phyloP scores from a whole-genome alignment of 768 basidiomycete genomes.

The Kwoniella sp. region DNA sequence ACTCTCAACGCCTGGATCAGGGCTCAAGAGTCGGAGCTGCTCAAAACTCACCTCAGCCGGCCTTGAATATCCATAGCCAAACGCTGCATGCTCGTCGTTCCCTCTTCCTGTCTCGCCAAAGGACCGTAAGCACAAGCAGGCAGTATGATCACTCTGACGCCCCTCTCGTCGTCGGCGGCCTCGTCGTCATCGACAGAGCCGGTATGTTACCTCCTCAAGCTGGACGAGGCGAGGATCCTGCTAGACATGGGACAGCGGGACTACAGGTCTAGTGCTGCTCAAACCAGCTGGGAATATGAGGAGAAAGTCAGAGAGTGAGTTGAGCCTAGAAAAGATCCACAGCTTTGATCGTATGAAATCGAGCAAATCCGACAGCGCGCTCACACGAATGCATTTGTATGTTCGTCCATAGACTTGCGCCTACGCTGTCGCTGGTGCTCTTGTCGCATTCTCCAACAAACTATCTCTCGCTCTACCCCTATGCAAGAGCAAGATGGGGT shows the following conservation, averaged over 20 bases:
- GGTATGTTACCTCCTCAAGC: slow-evolving; percentile 75
- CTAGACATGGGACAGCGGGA: slow-evolving; percentile 83
- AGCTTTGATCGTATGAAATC: neutral
- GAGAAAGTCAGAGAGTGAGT: slow-evolving; percentile 54
- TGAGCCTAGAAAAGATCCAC: neutral
- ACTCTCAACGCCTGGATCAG: no score
- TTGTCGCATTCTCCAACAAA: slow-evolving; percentile 90
- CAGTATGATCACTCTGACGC: slow-evolving; percentile 89
- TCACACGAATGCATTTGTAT: neutral
- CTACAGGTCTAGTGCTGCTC: slow-evolving; percentile 36
- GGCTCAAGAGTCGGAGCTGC: no score
- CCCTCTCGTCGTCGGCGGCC: slow-evolving; percentile 68
- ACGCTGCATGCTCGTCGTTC: no score
- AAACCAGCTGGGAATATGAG: slow-evolving; percentile 49
- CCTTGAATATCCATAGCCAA: no score
- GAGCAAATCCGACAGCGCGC: no score
- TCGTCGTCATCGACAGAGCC: slow-evolving; percentile 64
- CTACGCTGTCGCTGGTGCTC: slow-evolving; percentile 83
- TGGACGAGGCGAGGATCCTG: slow-evolving; percentile 90
- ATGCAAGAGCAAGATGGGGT: slow-evolving; percentile 83
- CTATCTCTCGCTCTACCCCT: slow-evolving; percentile 90
- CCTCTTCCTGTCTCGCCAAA: no score
- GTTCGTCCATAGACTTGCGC: slow-evolving; percentile 64
- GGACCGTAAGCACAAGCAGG: neutral
- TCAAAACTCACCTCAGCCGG: no score